Percentiles rank a stretch among this genome's conserved stretches.
Evolutionary conservation across 169 alveolate genomes (phyloP).

Genomic region (Plasmodium falciparum): DNA sequence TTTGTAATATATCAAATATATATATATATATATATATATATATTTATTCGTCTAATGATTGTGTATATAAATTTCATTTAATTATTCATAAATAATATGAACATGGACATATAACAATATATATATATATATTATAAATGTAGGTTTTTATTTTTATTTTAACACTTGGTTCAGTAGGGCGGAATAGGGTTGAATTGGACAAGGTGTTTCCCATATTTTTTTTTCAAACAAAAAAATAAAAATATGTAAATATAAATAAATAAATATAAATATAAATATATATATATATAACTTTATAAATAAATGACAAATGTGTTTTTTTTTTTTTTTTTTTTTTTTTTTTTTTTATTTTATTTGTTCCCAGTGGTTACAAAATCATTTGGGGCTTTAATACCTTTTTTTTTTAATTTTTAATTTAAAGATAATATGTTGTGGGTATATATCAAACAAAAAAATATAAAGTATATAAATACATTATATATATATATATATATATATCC

Average conservation of each 20-base stretch:
- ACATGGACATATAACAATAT: not conserved
- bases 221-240: not conserved
- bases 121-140: not conserved
- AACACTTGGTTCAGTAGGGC: constrained; percentile 75
- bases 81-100: not conserved
- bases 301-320: too few relatives aligned
- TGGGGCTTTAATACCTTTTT: too few relatives aligned
- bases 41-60: not conserved
- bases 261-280: not conserved
- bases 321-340: too few relatives aligned
- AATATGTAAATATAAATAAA: not conserved
- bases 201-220: constrained; percentile 48
- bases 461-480: not conserved
- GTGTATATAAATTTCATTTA: not conserved
- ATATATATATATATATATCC: not conserved
- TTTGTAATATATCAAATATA: too few relatives aligned
- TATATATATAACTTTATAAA: not conserved
- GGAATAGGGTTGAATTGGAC: constrained; percentile 60
- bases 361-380: too few relatives aligned
- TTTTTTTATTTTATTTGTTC: too few relatives aligned
- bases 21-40: not conserved
- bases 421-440: too few relatives aligned
- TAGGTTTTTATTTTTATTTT: not conserved
- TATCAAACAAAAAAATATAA: not conserved
- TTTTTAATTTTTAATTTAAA: too few relatives aligned